Evolutionary conservation across 2,329 filamentous ascomycete genomes (phyloP), one percentile per base, ranked within the genome.

Genomic region (Aotearoamyces nothofagi): DNA sequence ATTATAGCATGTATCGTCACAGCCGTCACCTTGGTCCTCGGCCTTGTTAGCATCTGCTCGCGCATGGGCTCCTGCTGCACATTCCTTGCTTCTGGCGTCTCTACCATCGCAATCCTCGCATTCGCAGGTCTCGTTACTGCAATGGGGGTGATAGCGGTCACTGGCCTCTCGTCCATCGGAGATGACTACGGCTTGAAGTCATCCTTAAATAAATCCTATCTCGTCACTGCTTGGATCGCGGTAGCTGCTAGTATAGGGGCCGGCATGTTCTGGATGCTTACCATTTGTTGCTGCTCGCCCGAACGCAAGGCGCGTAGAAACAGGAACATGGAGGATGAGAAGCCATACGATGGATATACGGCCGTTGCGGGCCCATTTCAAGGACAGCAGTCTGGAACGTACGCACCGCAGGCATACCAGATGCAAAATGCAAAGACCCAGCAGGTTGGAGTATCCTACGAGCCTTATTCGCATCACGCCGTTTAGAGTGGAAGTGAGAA

Each of bases 201-300:
- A 28, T 54, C 50, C 28, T 57, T 92, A 50, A 79, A 84, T 56
- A 68, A 52, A 16, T 58, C 62, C 34, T 87, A 79, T 58, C 71
- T 90, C 31, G 65, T 65, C 19, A 57, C 73, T 12, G 69, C 78
- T 43, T 94, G 86, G 82, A 61, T 96, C 35, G 76, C 75, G 24
- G 76, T 77, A 22, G 79, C 69, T 15, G 84, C 92, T 49, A 76
- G 78, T 36, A 50, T 90, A 17, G 80, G 54, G 23, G 77, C 78
- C 5, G 71, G 69, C 39, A 56, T 93, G 49, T 94, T 96, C 76
- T 96, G 90, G 87, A 59, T 86, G 47, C 71, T 92, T 53, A 82
- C 75, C 53, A 69, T 79, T 46, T 96, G 87, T 76, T 96, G 86
- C 71, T 93, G 86, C 64, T 72, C 7, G 19, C 19, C 19, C 19